A percentile compares a stretch with the other conserved stretches of the same genome.
Conservation (phyloP, 2,329 filamentous ascomycete species). For the Calycina herbarum region DNA sequence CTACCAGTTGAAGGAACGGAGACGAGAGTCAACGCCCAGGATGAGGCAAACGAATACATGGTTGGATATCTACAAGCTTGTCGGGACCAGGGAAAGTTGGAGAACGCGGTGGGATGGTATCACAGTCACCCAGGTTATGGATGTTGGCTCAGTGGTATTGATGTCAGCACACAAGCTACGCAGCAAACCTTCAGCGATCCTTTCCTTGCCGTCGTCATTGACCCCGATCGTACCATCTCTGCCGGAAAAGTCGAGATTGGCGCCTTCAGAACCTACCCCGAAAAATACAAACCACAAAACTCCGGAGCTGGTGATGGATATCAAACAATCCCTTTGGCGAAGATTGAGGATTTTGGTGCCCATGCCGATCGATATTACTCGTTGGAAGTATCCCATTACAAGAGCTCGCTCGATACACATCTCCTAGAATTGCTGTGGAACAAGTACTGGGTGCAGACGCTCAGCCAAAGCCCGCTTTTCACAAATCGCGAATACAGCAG, state of each 20-base stretch:
- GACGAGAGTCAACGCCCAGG: slow-evolving; percentile 93
- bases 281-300: slow-evolving; percentile 62
- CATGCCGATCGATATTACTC: slow-evolving; percentile 90
- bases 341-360: slow-evolving; percentile 93
- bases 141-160: slow-evolving; percentile 96
- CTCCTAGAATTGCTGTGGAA: slow-evolving; percentile 92
- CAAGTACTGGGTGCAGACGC: slow-evolving; percentile 97
- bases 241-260: slow-evolving; percentile 95
- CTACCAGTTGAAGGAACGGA: slow-evolving; percentile 98
- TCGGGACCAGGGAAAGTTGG: slow-evolving; percentile 73
- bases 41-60: slow-evolving; percentile 96
- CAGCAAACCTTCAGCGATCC: slow-evolving; percentile 88
- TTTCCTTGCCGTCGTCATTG: slow-evolving; percentile 93
- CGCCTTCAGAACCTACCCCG: slow-evolving; percentile 88
- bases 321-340: slow-evolving; percentile 82
- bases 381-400: slow-evolving; percentile 90
- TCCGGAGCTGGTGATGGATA: slow-evolving; percentile 56
- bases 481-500: slow-evolving; percentile 92
- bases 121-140: slow-evolving; percentile 97
- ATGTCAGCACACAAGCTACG: slow-evolving; percentile 82
- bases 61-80: slow-evolving; percentile 78
- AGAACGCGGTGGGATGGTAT: slow-evolving; percentile 98
- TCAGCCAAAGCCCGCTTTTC: slow-evolving; percentile 86
- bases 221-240: slow-evolving; percentile 92
- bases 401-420: slow-evolving; percentile 84